These are phyloP conservation scores for Lichtheimia ornata DNA, from an alignment of 371 early-diverging fungal species.

Conservation along the genomic window DNA sequence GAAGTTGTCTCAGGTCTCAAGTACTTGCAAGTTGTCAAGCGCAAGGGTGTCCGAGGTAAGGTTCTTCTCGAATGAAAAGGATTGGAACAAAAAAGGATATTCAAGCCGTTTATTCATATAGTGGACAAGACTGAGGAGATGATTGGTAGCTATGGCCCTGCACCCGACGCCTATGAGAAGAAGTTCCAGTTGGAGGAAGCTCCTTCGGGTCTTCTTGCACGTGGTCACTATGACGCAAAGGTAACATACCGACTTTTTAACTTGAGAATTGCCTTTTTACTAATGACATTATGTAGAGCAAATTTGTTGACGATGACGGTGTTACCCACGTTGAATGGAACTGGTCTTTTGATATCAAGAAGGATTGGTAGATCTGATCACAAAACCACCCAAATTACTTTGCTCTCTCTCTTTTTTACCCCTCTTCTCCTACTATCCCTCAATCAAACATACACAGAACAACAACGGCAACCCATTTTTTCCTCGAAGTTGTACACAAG, in stretches of 20 bases:
- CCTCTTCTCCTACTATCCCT: neutral
- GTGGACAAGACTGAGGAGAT: constrained; percentile 95
- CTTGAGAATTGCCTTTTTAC: neutral
- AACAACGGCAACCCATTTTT: neutral
- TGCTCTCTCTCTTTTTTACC: neutral
- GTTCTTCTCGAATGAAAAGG: neutral
- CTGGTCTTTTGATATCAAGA: constrained; percentile 73
- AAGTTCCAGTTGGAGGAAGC: constrained; percentile 86
- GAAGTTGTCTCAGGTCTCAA: constrained; percentile 95
- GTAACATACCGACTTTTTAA: constrained; percentile 20
- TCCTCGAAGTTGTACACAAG: too few species aligned
- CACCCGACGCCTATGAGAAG: constrained; percentile 75
- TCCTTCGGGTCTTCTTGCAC: constrained; percentile 88
- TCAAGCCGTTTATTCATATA: constrained; percentile 25
- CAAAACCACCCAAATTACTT: too few species aligned
- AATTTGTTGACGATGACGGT: constrained; percentile 67
- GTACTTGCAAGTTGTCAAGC: constrained; percentile 92
- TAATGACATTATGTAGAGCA: constrained; percentile 31
- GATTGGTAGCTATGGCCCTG: constrained; percentile 94
- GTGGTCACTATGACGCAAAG: constrained; percentile 87
- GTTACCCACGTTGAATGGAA: constrained; percentile 62
- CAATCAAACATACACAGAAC: neutral
- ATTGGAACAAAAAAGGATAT: neutral
- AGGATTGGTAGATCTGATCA: constrained; percentile 58
- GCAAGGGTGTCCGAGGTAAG: constrained; percentile 75